These are phyloP conservation scores for Chaetoscypha palmicola DNA, from an alignment of 2,329 filamentous ascomycete species.

Conservation along the genomic window DNA sequence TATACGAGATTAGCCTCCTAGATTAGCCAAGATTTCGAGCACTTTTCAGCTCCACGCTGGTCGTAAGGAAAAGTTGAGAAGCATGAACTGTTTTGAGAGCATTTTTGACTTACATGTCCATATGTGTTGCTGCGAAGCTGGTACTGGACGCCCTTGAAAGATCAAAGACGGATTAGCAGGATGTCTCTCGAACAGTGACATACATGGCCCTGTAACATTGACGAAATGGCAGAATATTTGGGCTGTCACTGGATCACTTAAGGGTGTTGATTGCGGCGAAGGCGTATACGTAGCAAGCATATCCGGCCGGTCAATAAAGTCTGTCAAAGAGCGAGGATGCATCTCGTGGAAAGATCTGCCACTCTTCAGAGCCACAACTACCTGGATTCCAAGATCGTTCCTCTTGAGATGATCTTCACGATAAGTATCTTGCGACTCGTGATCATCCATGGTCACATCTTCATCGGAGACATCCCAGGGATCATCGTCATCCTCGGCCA, in stretches of 20 bases:
- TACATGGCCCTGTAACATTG: conserved; percentile 74
- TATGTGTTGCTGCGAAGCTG: conserved; percentile 56
- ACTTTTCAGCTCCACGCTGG: too few relatives aligned
- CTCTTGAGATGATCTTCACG: conserved; percentile 32
- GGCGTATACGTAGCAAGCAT: conserved; percentile 60
- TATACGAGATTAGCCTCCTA: too few relatives aligned
- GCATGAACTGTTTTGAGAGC: too few relatives aligned
- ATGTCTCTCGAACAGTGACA: conserved; percentile 83
- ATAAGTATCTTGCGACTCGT: conserved; percentile 34
- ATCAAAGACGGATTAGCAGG: conserved; percentile 64
- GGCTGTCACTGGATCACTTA: conserved; percentile 73
- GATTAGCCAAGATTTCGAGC: too few relatives aligned
- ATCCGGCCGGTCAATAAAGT: conserved; percentile 36
- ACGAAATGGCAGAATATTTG: conserved; percentile 89
- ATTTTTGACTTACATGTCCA: conserved; percentile 59
- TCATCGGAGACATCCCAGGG: conserved; percentile 49
- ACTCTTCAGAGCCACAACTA: conserved; percentile 25
- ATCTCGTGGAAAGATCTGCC: conserved; percentile 27
- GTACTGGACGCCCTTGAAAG: conserved; percentile 53
- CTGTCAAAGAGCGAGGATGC: conserved; percentile 39
- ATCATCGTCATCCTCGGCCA: conserved; percentile 28
- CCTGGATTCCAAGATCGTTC: conserved; percentile 25
- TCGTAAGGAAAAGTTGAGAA: too few relatives aligned
- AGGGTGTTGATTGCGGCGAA: conserved; percentile 58
- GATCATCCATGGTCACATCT: conserved; percentile 50